Evolutionary conservation across 768 basidiomycete species (phyloP).

Genomic region (Sporobolomyces pararoseus): DNA sequence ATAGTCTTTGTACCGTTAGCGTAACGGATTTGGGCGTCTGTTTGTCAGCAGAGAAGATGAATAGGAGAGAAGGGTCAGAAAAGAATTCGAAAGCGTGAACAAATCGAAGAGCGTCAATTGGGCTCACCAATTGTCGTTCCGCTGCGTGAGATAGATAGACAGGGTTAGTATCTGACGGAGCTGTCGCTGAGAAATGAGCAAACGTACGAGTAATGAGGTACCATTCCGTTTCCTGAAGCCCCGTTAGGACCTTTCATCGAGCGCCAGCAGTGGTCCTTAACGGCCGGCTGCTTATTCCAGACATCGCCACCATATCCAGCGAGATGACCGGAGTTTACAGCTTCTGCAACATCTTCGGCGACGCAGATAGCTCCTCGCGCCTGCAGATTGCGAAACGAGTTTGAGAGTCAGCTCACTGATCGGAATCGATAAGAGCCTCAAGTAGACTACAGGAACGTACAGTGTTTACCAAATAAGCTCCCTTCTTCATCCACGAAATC

Average conservation of each 20-base stretch:
- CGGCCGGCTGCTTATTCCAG: conserved; percentile 83
- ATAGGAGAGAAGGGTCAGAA: not conserved
- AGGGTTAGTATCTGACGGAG: too few relatives aligned
- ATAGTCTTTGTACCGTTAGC: conserved; percentile 68
- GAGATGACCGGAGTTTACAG: conserved; percentile 71
- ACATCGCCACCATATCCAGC: conserved; percentile 63
- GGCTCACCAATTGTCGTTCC: conserved; percentile 51
- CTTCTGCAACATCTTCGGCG: conserved; percentile 71
- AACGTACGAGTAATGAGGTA: conserved; percentile 45
- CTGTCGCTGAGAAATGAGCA: too few relatives aligned
- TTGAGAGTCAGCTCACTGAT: not conserved
- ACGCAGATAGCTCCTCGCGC: conserved; percentile 89
- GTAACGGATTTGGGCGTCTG: conserved; percentile 80
- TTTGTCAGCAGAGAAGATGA: not conserved
- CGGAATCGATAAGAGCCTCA: not conserved
- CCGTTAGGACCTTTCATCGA: conserved; percentile 68
- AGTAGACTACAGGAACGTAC: conserved; percentile 23
- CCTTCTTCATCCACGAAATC: conserved; percentile 83
- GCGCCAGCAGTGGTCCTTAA: conserved; percentile 80
- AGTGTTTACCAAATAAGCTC: conserved; percentile 81
- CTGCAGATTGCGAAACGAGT: not conserved
- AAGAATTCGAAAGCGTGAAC: not conserved
- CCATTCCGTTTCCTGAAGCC: conserved; percentile 78
- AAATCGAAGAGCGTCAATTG: not conserved
- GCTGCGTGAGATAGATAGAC: too few relatives aligned